Evolutionary conservation across 768 basidiomycete species (phyloP), one percentile per base, ranked within the genome.

Genomic region (Hebeloma cylindrosporum): DNA sequence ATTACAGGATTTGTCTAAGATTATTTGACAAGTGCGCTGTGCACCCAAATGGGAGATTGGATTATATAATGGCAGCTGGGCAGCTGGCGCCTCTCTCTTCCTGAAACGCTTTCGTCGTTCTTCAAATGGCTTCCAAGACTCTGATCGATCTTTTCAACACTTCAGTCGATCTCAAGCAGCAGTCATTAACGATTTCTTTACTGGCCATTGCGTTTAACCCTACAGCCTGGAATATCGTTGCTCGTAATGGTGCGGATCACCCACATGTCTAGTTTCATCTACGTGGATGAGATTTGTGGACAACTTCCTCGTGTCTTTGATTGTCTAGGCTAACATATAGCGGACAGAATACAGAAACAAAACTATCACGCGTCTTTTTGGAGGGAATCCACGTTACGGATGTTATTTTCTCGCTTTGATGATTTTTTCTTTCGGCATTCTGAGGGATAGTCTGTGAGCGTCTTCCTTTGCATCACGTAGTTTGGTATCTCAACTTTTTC

Each of bases 211-310:
- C 80, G 2, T 97, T 97, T 72, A 97, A 97, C 58, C 95, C 95
- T 0, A 82, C 83, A 1, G 93, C 86, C 47, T 99, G 95, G 95
- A 99, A 99, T 65, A 82, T 93, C 50, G 82, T 94, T 21, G 95
- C 95, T 18, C 84, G 83, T 44, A 92, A 94, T 69, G 93, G 93
- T 93, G 51, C 37, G 80, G 68, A n/a, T 50, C 27, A 38, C 25
- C 23, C 21, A 23, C 39, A 11, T 31, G 27, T 14, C 13, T 11
- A 13, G 20, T 40, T 38, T 40, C 43, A 45, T 43, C 21, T 40
- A 40, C 35, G 25, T 25, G 39, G 34, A 28, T 5, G 14, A 35
- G 22, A 28, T 14, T 25, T 30, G 33, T 17, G 5, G 11, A 11
- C 2, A 14, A 36, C 18, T 14, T 27, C 23, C 7, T 14, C 34